Conservation (phyloP, 2,329 filamentous ascomycete genomes). For the Colletotrichum zoysiae region DNA sequence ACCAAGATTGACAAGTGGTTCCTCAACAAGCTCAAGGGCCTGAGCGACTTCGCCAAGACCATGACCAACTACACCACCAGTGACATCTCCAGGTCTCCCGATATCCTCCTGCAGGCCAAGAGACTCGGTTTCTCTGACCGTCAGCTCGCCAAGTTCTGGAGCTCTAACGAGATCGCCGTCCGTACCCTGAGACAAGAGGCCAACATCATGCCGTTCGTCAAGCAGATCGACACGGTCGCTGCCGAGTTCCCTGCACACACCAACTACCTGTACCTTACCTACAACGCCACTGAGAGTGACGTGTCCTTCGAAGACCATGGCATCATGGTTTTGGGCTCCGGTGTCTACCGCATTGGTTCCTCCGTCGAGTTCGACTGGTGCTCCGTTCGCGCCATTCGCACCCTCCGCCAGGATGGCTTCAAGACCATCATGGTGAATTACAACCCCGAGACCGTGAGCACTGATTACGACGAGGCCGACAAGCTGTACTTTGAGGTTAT, state of each 20-base stretch:
- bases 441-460: conserved; percentile 90
- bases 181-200: conserved; percentile 86
- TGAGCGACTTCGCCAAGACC: conserved; percentile 88
- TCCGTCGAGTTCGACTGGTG: conserved; percentile 99
- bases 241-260: conserved; percentile 95
- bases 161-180: conserved; percentile 92
- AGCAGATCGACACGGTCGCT: conserved; percentile 98
- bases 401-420: conserved; percentile 83
- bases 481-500: conserved; percentile 97
- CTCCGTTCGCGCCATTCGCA: conserved; percentile 93
- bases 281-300: conserved; percentile 91
- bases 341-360: conserved; percentile 96
- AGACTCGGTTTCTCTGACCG: conserved; percentile 94
- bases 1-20: conserved; percentile 99
- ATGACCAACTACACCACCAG: conserved; percentile 76
- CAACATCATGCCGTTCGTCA: conserved; percentile 89
- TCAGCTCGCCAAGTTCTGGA: conserved; percentile 94
- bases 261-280: conserved; percentile 97
- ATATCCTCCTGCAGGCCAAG: conserved; percentile 86
- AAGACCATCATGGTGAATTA: conserved; percentile 98
- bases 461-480: conserved; percentile 96
- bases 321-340: conserved; percentile 95
- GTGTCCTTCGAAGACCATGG: conserved; percentile 88
- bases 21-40: conserved; percentile 87
- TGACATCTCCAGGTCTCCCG: conserved; percentile 73